Conservation (phyloP, 257 asterid genomes). For the Petunia secreta region DNA sequence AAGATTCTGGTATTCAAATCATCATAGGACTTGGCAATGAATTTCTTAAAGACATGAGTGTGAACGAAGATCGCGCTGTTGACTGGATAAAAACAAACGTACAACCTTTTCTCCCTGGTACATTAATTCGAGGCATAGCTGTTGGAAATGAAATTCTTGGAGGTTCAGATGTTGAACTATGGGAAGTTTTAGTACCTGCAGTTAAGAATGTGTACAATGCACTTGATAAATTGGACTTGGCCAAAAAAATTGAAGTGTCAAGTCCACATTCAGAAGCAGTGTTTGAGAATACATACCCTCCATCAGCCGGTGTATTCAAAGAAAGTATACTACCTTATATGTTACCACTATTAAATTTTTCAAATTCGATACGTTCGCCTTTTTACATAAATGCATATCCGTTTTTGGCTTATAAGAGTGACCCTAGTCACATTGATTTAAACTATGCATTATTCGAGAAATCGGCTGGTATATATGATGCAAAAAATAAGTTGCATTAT, state of each 20-base stretch:
- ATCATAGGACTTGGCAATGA: conserved; percentile 70
- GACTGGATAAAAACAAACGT: conserved; percentile 73
- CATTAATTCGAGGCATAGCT: conserved; percentile 67
- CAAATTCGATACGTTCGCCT: conserved; percentile 64
- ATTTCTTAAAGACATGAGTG: conserved; percentile 52
- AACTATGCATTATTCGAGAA: conserved; percentile 56
- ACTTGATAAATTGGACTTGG: conserved; percentile 45
- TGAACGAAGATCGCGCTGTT: conserved; percentile 53
- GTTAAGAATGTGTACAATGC: conserved; percentile 71
- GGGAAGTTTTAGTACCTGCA: conserved; percentile 84
- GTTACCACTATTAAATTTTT: conserved; percentile 70
- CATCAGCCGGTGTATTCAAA: conserved; percentile 78
- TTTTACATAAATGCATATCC: conserved; percentile 88
- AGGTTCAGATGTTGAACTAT: conserved; percentile 45
- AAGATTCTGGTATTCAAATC: conserved; percentile 60
- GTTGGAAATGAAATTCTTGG: conserved; percentile 88
- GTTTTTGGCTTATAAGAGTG: conserved; percentile 69
- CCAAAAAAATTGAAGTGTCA: conserved; percentile 61
- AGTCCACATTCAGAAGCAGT: conserved; percentile 88
- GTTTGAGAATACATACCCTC: conserved; percentile 66
- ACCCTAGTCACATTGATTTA: conserved; percentile 62
- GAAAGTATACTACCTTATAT: conserved; percentile 70
- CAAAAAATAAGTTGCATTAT: conserved; percentile 61
- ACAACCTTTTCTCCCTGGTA: conserved; percentile 63
- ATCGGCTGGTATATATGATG: conserved; percentile 57